phyloP scores from a whole-genome alignment of 495 filamentous ascomycete species.

The Trichoderma virens region DNA sequence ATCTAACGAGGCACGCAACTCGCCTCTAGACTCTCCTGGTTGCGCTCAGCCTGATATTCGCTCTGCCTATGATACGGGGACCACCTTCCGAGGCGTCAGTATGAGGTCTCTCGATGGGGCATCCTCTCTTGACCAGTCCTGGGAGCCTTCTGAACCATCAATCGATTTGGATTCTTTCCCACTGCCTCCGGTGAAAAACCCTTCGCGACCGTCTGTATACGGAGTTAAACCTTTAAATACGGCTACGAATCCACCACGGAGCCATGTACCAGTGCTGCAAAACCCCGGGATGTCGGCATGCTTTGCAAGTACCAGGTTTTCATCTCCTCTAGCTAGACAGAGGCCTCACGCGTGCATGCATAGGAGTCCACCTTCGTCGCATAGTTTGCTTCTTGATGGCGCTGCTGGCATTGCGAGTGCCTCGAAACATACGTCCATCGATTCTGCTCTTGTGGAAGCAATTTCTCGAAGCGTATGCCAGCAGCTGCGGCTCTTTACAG shows the following conservation, averaged over 20 bases:
- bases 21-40: not conserved
- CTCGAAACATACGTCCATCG: not conserved
- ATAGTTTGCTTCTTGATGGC: not conserved
- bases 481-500: conserved; percentile 10
- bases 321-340: not conserved
- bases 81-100: not conserved
- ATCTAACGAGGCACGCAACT: not conserved
- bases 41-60: not conserved
- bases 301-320: not conserved
- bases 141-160: not conserved
- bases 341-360: not conserved
- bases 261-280: not conserved
- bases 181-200: not conserved
- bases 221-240: not conserved
- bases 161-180: not conserved
- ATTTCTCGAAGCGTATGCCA: not conserved
- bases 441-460: conserved; percentile 1
- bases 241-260: not conserved
- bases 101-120: not conserved
- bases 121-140: not conserved
- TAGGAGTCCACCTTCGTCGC: not conserved
- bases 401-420: not conserved
- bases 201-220: not conserved
- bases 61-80: not conserved
- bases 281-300: not conserved